Percentiles rank a stretch among this genome's conserved stretches.
These are phyloP conservation scores for Pseudodiploospora longispora DNA, from an alignment of 2,329 filamentous ascomycete genomes.

Conservation along the genomic window DNA sequence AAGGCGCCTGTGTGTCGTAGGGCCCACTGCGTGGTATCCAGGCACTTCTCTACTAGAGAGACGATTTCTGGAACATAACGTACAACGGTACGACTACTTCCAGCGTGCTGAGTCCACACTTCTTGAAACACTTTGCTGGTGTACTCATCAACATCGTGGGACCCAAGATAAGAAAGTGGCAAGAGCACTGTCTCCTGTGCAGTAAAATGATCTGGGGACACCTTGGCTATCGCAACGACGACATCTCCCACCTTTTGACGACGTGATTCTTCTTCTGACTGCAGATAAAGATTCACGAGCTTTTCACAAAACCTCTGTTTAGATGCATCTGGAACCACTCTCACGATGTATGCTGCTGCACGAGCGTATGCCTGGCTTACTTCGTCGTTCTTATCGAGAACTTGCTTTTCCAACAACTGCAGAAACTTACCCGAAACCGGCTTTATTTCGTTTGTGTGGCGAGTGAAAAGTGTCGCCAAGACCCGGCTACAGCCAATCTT, in stretches of 20 bases:
- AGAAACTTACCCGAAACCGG: constrained; percentile 71
- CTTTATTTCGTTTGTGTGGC: constrained; percentile 66
- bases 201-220: constrained; percentile 82
- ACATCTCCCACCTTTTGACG: constrained; percentile 75
- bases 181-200: constrained; percentile 66
- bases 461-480: constrained; percentile 74
- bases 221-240: constrained; percentile 73
- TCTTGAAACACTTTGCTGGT: constrained; percentile 73
- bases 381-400: constrained; percentile 88
- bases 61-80: constrained; percentile 82
- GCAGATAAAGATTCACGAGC: constrained; percentile 67
- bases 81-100: constrained; percentile 70
- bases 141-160: constrained; percentile 76
- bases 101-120: constrained; percentile 87
- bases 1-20: constrained; percentile 84
- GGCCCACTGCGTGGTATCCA: constrained; percentile 79
- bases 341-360: constrained; percentile 77
- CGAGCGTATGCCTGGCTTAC: constrained; percentile 84
- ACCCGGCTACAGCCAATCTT: constrained; percentile 88
- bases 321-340: constrained; percentile 41
- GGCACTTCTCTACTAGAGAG: constrained; percentile 53
- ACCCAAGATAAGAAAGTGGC: constrained; percentile 81
- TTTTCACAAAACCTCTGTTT: constrained; percentile 43
- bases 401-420: constrained; percentile 68
- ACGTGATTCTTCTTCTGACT: constrained; percentile 66